Base-by-base conservation (phyloP, 345 rosid genomes). In the Noccaea bulbosa region DNA sequence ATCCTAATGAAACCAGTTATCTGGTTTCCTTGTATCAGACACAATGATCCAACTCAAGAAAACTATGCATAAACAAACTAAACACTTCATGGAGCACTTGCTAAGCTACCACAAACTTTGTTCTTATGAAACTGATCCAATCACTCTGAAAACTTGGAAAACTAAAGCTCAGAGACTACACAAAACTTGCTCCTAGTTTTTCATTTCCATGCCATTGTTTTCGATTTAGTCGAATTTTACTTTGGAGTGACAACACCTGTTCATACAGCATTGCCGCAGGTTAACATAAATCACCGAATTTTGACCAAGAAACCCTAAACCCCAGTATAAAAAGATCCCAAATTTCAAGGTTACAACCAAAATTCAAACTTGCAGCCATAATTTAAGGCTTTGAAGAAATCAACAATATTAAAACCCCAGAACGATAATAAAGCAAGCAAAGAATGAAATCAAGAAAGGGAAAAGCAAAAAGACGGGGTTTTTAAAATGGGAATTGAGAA, bases 101-200 rank as follows among this genome's bases (percentile, higher is more conserved):
- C 41, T 33, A 16, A 65, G 20, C 47, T 12, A 27, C 17, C 27
- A 24, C 15, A 56, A 56, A 56, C 6, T 17, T 3, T 2, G 11
- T 37, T 56, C 16, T 43, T 43, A 43, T 43, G 46, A 7, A 35
- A 35, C 8, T 12, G 46, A 27, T 27, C 30, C 30, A 2, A 20
- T 20, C 22, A 20, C 22, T 20, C 22, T 20, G 22, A 27, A 41
- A 41, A 48, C 53, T 9, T 50, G 34, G 34, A 50, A 22, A 33
- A 69, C 39, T 38, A 37, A 38, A 57, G 57, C 48, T 57, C 56
- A 12, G 55, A 68, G 55, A 68, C 65, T 56, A 45, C 47, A 67
- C 12, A 56, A 56, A 22, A 51, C 24, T 50, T 12, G 3, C 44
- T 33, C 54, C 43, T 43, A 44, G 51, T 5, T 43, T 40, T 12